phyloP scores from a whole-genome alignment of 2,329 filamentous ascomycete genomes.

The Penicillium oxalicum region DNA sequence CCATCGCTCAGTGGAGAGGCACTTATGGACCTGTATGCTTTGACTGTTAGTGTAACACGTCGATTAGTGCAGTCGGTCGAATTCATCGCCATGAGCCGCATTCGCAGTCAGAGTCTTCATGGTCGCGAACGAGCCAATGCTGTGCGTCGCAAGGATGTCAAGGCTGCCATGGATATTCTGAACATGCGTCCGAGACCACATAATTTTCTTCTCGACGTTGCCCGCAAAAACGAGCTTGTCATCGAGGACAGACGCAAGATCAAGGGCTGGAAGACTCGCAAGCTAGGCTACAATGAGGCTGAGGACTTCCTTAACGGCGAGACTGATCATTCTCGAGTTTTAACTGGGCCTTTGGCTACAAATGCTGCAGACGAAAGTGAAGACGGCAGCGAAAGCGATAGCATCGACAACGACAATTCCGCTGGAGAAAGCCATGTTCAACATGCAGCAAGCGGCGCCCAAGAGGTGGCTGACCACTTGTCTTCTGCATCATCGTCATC shows the following conservation, averaged over 20 bases:
- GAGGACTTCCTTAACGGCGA: conserved; percentile 9
- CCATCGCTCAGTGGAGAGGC: conserved; percentile 71
- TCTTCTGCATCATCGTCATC: neutral
- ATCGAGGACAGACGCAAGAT: conserved; percentile 40
- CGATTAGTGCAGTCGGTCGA: conserved; percentile 64
- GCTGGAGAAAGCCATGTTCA: conserved; percentile 3
- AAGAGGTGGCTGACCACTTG: neutral
- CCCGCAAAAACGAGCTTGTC: conserved; percentile 48
- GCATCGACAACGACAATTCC: conserved; percentile 6
- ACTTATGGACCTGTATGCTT: conserved; percentile 66
- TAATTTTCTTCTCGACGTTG: conserved; percentile 48
- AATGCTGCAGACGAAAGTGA: conserved; percentile 18
- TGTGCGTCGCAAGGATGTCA: conserved; percentile 47
- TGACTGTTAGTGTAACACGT: conserved; percentile 62
- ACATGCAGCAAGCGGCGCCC: neutral
- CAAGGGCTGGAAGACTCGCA: conserved; percentile 22
- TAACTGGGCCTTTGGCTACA: neutral
- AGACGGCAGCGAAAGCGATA: conserved; percentile 6
- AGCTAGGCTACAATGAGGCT: conserved; percentile 33
- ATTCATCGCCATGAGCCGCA: conserved; percentile 63
- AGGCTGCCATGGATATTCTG: conserved; percentile 50
- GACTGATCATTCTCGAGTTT: conserved; percentile 27
- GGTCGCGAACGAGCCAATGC: conserved; percentile 26
- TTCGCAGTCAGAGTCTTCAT: conserved; percentile 46
- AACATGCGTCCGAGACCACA: conserved; percentile 43